Base-by-base conservation (phyloP, 2,329 filamentous ascomycete species). In the Aspergillus floridensis region DNA sequence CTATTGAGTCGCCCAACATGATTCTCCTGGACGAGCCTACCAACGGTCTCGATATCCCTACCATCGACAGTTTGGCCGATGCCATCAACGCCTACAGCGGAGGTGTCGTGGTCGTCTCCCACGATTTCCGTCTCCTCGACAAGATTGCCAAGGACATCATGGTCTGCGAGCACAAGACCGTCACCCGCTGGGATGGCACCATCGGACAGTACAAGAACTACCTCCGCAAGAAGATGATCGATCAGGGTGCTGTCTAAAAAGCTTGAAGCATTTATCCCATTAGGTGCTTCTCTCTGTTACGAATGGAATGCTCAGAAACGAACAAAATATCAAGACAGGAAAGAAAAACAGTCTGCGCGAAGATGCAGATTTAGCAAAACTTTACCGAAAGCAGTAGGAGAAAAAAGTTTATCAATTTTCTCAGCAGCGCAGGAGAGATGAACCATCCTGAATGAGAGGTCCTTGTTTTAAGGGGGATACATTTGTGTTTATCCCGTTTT, bases 91-190 rank as follows among this genome's bases (percentile, higher is more conserved):
- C 92, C 61, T 99, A 91, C 78, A 93, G 87, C 66, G 95, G 95
- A 72, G 95, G 96, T 89, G 93, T 98, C 54, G 91, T 98, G 56
- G 93, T 98, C 65, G 95, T 99, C 59, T 96, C 90, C 71, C 95
- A 99, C 90, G 95, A 99, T 79, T 99, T 99, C 86, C 89, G 93
- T 84, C 84, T 99, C 72, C 88, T 99, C 66, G 95, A 99, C 86
- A 97, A 96, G 85, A 98, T 99, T 77, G 95, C 95, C 70, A 99
- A 99, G 86, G 92, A 99, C 79, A 99, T 99, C 79, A 88, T 99
- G 81, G 95, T 99, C 58, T 99, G 96, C 80, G 95, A 99, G 82
- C 92, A 99, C 87, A 92, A 93, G 85, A 93, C 92, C 14, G 92
- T 98, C 70, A 88, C 85, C 70, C 81, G 86, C 71, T 99, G 95